Evolutionary conservation across 2,329 filamentous ascomycete genomes (phyloP), one percentile per base, ranked within the genome.

Genomic region (Pezicula radicicola): DNA sequence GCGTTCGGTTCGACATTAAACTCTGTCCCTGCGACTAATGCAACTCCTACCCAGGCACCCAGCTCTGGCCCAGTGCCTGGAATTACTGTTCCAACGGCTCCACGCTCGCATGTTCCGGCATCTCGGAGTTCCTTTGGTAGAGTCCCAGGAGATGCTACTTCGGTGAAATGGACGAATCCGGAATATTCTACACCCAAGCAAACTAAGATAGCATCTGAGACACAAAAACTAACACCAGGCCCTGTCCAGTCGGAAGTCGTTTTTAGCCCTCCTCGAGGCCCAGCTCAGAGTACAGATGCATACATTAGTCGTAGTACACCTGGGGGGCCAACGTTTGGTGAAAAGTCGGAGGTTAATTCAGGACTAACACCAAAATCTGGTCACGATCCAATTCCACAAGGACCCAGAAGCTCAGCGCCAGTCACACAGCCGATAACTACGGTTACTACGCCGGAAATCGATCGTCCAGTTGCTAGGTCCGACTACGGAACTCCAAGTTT

Each of bases 1-100:
- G 77, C 78, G n/a, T 82, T 81, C 64, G 75, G 75, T 27, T 75
- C 72, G 5, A 49, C 60, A n/a, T 53, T 60, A n/a, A 43, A 53
- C 6, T 51, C 54, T 35, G 36, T 53, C 15, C 47, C 55, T 16
- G 28, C 50, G 1, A 43, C 39, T 10, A 40, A 33, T 39, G 42
- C 46, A 3, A 53, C 36, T 47, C 48, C 55, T 9, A 45, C 46
- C n/a, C 28, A 41, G 9, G 10, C 51, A 15, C 42, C 27, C 13
- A 51, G 27, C 19, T 19, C 33, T 48, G 55, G 59, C n/a, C 56
- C 57, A n/a, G 33, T 61, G 3, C 59, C 61, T 28, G 59, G 61
- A 16, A 52, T 62, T n/a, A 42, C 56, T n/a, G 55, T 64, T 41
- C 62, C 62, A 6, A 64, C 60, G 10, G 62, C 62, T 12, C 62